A percentile compares a stretch with the other conserved stretches of the same genome.
phyloP scores from a whole-genome alignment of 106 monocot genomes.

The Hemerocallis citrina region DNA sequence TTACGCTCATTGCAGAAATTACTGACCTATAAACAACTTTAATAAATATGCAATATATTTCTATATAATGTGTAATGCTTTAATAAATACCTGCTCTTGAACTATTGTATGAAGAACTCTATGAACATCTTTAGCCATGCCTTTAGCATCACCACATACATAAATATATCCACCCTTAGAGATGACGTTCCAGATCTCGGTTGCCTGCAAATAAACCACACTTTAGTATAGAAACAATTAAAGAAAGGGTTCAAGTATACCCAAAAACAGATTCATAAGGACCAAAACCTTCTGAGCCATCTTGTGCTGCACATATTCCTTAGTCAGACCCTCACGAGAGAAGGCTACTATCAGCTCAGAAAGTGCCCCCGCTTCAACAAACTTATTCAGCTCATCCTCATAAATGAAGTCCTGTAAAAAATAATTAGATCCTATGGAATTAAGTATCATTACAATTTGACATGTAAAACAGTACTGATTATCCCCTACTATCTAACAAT shows the following conservation, averaged over 20 bases:
- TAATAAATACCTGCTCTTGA: constrained; percentile 51
- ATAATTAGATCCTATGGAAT: background rate
- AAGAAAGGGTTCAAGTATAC: too few species aligned
- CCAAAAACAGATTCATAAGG: too few species aligned
- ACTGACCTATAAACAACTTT: background rate
- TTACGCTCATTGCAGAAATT: background rate
- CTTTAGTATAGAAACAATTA: too few species aligned
- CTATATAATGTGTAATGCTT: too few species aligned
- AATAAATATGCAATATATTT: background rate
- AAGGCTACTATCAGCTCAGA: constrained; percentile 81
- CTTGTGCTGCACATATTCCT: constrained; percentile 93
- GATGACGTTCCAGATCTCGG: constrained; percentile 65
- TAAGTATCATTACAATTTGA: too few species aligned
- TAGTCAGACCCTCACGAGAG: constrained; percentile 69
- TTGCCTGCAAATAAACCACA: constrained; percentile 31
- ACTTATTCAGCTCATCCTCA: constrained; percentile 73
- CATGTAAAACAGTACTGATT: background rate
- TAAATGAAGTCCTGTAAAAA: constrained; percentile 76
- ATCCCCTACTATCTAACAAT: too few species aligned
- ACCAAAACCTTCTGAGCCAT: constrained; percentile 58
- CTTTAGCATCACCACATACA: constrained; percentile 94
- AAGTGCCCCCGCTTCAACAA: constrained; percentile 56
- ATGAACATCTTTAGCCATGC: constrained; percentile 94
- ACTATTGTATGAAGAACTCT: constrained; percentile 69
- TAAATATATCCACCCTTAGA: constrained; percentile 66